phyloP scores from a whole-genome alignment of 768 basidiomycete genomes.

The Chiua virens region DNA sequence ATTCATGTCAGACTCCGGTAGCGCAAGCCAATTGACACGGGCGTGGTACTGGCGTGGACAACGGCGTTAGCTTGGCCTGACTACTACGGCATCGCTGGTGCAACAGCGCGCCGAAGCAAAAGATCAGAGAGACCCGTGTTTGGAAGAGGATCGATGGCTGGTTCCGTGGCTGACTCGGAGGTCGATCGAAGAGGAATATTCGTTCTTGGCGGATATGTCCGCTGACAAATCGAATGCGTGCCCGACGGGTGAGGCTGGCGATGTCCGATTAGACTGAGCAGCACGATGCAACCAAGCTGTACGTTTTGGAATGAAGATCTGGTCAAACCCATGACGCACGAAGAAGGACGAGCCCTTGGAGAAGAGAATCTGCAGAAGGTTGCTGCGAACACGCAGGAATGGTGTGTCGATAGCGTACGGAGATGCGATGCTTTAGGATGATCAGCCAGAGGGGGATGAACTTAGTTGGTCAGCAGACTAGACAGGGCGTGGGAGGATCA shows the following conservation, averaged over 20 bases:
- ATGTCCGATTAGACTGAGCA: background rate
- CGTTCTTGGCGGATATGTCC: background rate
- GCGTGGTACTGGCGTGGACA: slow-evolving; percentile 9
- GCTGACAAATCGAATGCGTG: background rate
- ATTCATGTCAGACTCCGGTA: slow-evolving; percentile 15
- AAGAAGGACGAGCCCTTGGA: background rate
- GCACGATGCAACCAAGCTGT: background rate
- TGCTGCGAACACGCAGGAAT: slow-evolving; percentile 22
- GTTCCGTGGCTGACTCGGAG: too few species aligned
- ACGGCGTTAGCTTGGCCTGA: slow-evolving; percentile 8
- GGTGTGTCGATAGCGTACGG: slow-evolving; percentile 16
- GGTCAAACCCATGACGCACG: background rate
- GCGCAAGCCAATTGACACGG: slow-evolving; percentile 11
- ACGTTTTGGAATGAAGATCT: background rate
- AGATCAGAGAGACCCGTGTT: background rate
- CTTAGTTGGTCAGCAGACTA: background rate
- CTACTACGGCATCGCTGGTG: slow-evolving; percentile 13
- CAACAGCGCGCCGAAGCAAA: background rate
- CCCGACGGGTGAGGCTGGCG: slow-evolving; percentile 3
- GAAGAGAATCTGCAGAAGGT: background rate
- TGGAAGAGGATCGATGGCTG: background rate
- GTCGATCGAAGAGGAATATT: background rate
- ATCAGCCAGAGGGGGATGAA: too few species aligned
- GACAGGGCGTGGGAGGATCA: slow-evolving; percentile 11
- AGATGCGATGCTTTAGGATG: slow-evolving; percentile 5